Percentiles rank a stretch among this genome's conserved stretches.
These are phyloP conservation scores for Vachellia collinsii DNA, from an alignment of 306 rosid species.

Conservation along the genomic window DNA sequence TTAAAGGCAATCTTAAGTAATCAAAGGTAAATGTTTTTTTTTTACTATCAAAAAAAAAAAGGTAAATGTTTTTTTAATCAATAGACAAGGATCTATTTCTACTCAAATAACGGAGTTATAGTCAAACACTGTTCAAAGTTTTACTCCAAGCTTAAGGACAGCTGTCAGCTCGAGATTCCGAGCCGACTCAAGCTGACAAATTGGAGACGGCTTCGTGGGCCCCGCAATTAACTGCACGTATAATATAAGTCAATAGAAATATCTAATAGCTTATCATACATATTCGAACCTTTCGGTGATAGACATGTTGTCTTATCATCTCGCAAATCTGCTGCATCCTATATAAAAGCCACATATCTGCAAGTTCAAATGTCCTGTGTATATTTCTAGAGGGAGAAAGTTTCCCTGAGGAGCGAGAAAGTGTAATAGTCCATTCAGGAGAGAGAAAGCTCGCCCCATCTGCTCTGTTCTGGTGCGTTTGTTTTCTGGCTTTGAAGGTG, in stretches of 20 bases:
- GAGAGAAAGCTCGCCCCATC: slow-evolving; percentile 26
- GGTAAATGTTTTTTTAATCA: no score
- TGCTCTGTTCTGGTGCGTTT: slow-evolving; percentile 41
- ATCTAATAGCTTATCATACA: accelerated
- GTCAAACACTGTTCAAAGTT: neutral
- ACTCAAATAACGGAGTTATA: neutral
- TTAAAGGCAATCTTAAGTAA: no score
- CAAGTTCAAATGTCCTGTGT: slow-evolving; percentile 57
- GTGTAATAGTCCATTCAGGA: slow-evolving; percentile 45
- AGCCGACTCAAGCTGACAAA: slow-evolving; percentile 72
- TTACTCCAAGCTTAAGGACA: slow-evolving; percentile 57
- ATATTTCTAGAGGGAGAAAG: slow-evolving; percentile 55
- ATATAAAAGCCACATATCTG: slow-evolving; percentile 67
- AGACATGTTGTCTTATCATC: accelerated
- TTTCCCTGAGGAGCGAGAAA: slow-evolving; percentile 30
- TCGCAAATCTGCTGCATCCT: slow-evolving; percentile 55
- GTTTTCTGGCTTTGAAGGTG: slow-evolving; percentile 64
- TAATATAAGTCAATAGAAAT: accelerated
- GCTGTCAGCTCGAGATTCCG: slow-evolving; percentile 89
- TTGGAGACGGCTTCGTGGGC: slow-evolving; percentile 78
- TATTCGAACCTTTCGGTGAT: slow-evolving; percentile 4
- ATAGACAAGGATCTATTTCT: neutral
- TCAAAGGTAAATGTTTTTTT: no score
- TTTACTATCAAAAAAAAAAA: no score
- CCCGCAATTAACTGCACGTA: slow-evolving; percentile 42